phyloP scores from a whole-genome alignment of 305 asterid species.

The Fraxinus sp. region DNA sequence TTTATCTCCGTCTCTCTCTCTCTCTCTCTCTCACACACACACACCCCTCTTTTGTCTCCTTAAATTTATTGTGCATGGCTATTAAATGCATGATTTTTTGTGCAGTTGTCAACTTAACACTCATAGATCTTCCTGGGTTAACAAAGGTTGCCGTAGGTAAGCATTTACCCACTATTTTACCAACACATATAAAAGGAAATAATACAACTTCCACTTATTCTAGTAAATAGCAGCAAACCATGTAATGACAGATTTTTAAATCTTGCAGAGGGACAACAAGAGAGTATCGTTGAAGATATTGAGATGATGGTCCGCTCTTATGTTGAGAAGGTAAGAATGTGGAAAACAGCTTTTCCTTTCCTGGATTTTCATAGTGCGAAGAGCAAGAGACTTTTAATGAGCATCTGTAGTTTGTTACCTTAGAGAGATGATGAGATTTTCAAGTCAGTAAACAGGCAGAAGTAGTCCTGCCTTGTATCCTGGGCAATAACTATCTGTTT shows the following conservation, averaged over 20 bases:
- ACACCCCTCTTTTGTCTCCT: conserved; percentile 8
- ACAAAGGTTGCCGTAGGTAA: conserved; percentile 98
- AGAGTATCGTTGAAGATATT: conserved; percentile 83
- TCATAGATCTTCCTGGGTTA: conserved; percentile 97
- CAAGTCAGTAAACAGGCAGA: not conserved
- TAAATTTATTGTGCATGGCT: conserved; percentile 4
- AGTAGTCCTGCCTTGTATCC: not conserved
- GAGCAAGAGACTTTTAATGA: not conserved
- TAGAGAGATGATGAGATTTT: conserved; percentile 12
- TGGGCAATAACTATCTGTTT: not conserved
- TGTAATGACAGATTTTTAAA: conserved; percentile 26
- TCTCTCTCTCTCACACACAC: not conserved
- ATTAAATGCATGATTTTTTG: conserved; percentile 20
- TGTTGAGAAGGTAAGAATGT: conserved; percentile 75
- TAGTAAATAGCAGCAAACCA: conserved; percentile 25
- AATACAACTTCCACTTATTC: conserved; percentile 5
- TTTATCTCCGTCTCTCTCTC: not conserved
- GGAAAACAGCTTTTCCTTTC: not conserved
- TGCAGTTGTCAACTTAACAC: conserved; percentile 91
- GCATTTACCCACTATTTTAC: conserved; percentile 32
- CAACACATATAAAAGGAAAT: conserved; percentile 10
- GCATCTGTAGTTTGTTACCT: not conserved
- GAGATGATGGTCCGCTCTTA: conserved; percentile 97
- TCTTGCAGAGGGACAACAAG: conserved; percentile 88
- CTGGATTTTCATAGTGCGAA: conserved; percentile 10